phyloP scores from a whole-genome alignment of 1,139 yeast species.

The Blastobotrys apis region DNA sequence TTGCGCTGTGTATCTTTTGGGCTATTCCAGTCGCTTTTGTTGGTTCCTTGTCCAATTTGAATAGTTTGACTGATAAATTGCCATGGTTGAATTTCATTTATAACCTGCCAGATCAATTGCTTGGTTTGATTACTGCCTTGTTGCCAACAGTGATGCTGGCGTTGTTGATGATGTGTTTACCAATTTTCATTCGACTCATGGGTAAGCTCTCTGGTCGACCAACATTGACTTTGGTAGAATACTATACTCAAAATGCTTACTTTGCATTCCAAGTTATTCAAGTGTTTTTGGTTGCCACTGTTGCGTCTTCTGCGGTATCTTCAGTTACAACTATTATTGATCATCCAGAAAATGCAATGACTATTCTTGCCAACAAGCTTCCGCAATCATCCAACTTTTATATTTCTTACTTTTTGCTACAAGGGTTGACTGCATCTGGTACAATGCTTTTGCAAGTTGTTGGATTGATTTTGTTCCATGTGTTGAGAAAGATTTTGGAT shows the following conservation, averaged over 20 bases:
- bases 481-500: slow-evolving; percentile 67
- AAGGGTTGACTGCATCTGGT: slow-evolving; percentile 78
- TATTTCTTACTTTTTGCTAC: slow-evolving; percentile 54
- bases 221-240: slow-evolving; percentile 67
- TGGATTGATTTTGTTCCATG: slow-evolving; percentile 62
- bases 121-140: slow-evolving; percentile 82
- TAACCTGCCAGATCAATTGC: slow-evolving; percentile 58
- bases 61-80: slow-evolving; percentile 61
- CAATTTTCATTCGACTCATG: slow-evolving; percentile 69
- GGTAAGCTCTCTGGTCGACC: slow-evolving; percentile 71
- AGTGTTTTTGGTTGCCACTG: slow-evolving; percentile 73
- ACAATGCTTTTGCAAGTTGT: slow-evolving; percentile 77
- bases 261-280: slow-evolving; percentile 88
- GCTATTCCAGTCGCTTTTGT: slow-evolving; percentile 93
- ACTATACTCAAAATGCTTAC: slow-evolving; percentile 78
- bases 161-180: slow-evolving; percentile 77
- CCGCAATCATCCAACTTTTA: slow-evolving; percentile 89
- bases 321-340: slow-evolving; percentile 64
- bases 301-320: slow-evolving; percentile 77
- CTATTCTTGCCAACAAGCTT: slow-evolving; percentile 62
- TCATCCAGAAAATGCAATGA: slow-evolving; percentile 65
- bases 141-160: slow-evolving; percentile 82
- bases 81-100: slow-evolving; percentile 68
- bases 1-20: slow-evolving; percentile 72
- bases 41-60: slow-evolving; percentile 85